These are phyloP conservation scores for Naganishia albida DNA, from an alignment of 1,284 basidiomycete genomes.

Conservation along the genomic window DNA sequence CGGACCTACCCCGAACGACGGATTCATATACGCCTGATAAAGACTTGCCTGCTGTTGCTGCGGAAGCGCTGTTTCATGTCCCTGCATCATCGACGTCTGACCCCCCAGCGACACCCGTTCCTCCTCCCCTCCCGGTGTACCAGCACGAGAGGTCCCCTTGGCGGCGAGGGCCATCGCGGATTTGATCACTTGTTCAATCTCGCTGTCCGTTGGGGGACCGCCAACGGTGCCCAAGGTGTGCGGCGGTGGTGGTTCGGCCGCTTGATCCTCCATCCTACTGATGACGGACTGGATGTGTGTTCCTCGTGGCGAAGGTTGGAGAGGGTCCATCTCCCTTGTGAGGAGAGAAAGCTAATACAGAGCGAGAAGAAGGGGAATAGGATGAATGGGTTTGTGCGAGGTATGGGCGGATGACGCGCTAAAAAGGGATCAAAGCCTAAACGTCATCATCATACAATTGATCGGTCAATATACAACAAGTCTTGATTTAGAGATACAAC, in stretches of 20 bases:
- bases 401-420: neutral
- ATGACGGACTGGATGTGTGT: neutral
- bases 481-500: too few relatives aligned
- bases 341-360: neutral
- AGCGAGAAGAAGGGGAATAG: neutral
- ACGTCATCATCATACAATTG: neutral
- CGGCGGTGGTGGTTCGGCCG: neutral
- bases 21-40: neutral
- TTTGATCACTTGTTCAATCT: constrained; percentile 34
- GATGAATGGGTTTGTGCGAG: neutral
- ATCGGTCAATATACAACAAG: constrained; percentile 1
- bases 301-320: constrained; percentile 8
- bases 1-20: constrained; percentile 6
- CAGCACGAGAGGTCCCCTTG: neutral
- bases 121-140: neutral
- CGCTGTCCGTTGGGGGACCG: constrained; percentile 27
- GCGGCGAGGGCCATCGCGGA: constrained; percentile 34
- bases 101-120: too few relatives aligned
- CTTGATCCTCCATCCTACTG: constrained; percentile 7
- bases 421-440: too few relatives aligned
- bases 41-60: constrained; percentile 5
- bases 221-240: neutral
- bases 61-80: neutral
- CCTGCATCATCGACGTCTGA: too few relatives aligned
- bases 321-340: neutral